Base-by-base conservation (phyloP, 495 filamentous ascomycete genomes). In the Lasiosphaeria ovina region DNA sequence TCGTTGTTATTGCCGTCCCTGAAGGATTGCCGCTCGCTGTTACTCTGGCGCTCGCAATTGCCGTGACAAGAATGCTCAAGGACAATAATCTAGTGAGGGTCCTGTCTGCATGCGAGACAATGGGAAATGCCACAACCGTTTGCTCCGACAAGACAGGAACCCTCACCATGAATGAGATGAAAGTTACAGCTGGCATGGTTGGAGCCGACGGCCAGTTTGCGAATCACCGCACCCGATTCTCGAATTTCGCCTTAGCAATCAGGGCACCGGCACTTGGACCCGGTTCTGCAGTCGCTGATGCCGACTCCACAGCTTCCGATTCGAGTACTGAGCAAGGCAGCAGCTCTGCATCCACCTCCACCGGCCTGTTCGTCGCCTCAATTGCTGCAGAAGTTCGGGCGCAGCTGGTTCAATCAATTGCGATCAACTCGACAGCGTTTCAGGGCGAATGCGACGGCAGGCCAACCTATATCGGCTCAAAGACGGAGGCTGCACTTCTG, bases 61-160 rank as follows among this genome's bases (percentile, higher is more conserved):
- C 90, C 32, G 91, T 89, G 3, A 91, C 85, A 10, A 77, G 89
- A 32, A 89, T 94, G 83, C 76, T 92, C 32, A 91, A 88, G 68
- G 89, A 93, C 64, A 88, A 91, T 68, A 93, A 92, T 64, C 74
- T 93, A 52, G 90, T 94, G 14, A 87, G 89, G 48, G 77, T 88
- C 32, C 73, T 93, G 24, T 81, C 85, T 31, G 89, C 90, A 33
- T 94, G 90, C 69, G 90, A 94, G 69, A 92, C 89, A 2, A 93
- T 93, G 90, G 89, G 90, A 3, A 92, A 93, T 69, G 90, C 90
- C 6, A 93, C 90, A 3, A 88, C 87, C 0, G 85, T 94, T 35
- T 93, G 90, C 66, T 92, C 89, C 4, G 90, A 94, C 72, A 94
- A 94, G 70, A 94, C 90, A 0, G 90, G 90, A 55, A 94, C 90